Evolutionary conservation across 352 stramenopile genomes (phyloP), one percentile per base, ranked within the genome.

Genomic region (Pythium biforme): DNA sequence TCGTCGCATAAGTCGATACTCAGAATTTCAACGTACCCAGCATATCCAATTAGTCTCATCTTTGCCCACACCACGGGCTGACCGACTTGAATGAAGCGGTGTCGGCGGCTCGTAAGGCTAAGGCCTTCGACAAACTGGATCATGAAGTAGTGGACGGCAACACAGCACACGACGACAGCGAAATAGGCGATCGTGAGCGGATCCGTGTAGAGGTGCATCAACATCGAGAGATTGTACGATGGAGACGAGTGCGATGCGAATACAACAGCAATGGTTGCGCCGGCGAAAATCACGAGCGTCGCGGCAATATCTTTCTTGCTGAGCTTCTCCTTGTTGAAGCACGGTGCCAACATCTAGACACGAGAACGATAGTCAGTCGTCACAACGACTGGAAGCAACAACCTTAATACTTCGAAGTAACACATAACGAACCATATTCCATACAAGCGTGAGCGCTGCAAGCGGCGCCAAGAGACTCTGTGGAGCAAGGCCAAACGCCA

Each of bases 381-480:
- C n/a, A n/a, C n/a, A n/a, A n/a, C n/a, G 37, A 41, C 14, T 41
- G 34, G 29, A 34, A 34, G 29, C 29, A 34, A 51, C n/a, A n/a
- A n/a, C n/a, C n/a, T n/a, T n/a, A n/a, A n/a, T n/a, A n/a, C n/a
- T n/a, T n/a, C n/a, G n/a, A n/a, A n/a, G n/a, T n/a, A n/a, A n/a
- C n/a, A 51, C 7, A 27, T n/a, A 12, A 56, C 58, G 45, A 55
- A 94, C 75, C 72, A 97, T 92, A 68, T 97, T 97, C 83, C 88
- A 97, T 19, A 97, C 91, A 12, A 97, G 78, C 39, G 87, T 95
- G n/a, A 97, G 74, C 9, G 90, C 89, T 3, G 88, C 91, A 0
- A 97, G 59, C 1, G 90, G 90, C 1, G 88, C 89, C 41, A 97
- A 55, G 0, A 97, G 64, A 53, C 84, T 96, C 70, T 96, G 88